phyloP scores from a whole-genome alignment of 768 basidiomycete species.

The Collybia mongolica region DNA sequence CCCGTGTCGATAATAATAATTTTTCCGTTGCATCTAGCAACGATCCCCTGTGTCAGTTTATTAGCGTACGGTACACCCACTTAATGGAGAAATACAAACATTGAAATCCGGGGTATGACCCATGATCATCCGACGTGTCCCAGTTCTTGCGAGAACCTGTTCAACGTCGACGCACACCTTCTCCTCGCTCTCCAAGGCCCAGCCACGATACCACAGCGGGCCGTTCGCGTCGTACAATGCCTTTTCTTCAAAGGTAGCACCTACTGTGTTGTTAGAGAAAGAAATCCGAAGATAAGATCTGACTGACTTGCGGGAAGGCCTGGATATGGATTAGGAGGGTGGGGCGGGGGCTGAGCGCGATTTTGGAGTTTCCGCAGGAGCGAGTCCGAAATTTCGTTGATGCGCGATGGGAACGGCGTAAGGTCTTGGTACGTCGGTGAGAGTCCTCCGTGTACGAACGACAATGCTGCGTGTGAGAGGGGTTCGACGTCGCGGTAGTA shows the following conservation, averaged over 20 bases:
- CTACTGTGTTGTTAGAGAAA: conserved; percentile 29
- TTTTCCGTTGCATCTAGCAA: conserved; percentile 85
- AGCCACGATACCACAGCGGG: conserved; percentile 94
- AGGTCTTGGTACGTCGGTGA: conserved; percentile 74
- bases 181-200: conserved; percentile 76
- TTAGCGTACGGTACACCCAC: not conserved
- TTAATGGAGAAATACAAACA: conserved; percentile 31
- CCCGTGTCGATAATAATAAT: conserved; percentile 97
- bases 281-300: not conserved
- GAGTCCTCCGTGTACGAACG: conserved; percentile 93
- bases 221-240: conserved; percentile 76
- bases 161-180: conserved; percentile 72
- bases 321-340: conserved; percentile 77
- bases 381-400: conserved; percentile 73
- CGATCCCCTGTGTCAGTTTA: conserved; percentile 54
- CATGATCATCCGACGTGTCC: conserved; percentile 90
- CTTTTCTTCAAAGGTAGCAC: conserved; percentile 63
- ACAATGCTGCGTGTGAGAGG: conserved; percentile 77
- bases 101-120: conserved; percentile 94
- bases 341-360: conserved; percentile 68
- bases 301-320: conserved; percentile 57
- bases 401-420: conserved; percentile 78
- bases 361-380: conserved; percentile 71
- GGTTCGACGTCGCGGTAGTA: conserved; percentile 37
- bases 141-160: conserved; percentile 66